A percentile compares a stretch with the other conserved stretches of the same genome.
phyloP scores from a whole-genome alignment of 768 basidiomycete species.

The Agaricus sinodeliciosus region DNA sequence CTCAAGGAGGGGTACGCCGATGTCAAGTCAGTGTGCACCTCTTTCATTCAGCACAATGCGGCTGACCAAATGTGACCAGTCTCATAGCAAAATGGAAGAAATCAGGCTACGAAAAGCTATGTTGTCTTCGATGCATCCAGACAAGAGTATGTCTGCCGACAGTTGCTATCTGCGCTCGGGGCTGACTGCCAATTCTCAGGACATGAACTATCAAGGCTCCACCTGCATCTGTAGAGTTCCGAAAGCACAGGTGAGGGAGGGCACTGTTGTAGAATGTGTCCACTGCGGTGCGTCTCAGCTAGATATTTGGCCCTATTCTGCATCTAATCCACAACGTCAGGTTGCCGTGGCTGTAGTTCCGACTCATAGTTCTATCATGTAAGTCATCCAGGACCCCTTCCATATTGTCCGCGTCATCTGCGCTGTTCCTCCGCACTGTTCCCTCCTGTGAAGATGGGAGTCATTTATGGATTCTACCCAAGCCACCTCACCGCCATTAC shows the following conservation, averaged over 20 bases:
- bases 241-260: constrained; percentile 84
- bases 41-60: not conserved
- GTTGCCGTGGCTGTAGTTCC: constrained; percentile 88
- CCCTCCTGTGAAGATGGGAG: too few species aligned
- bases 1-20: constrained; percentile 97
- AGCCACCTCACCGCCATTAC: too few species aligned
- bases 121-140: constrained; percentile 95
- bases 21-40: constrained; percentile 65
- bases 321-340: constrained; percentile 28
- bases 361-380: constrained; percentile 46
- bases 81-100: constrained; percentile 99
- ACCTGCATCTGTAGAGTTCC: constrained; percentile 98
- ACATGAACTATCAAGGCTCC: constrained; percentile 99
- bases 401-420: not conserved
- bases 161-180: not conserved
- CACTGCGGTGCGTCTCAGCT: constrained; percentile 75
- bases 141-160: constrained; percentile 51
- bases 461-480: too few species aligned
- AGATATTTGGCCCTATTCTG: too few species aligned
- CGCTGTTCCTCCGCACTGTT: too few species aligned
- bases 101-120: constrained; percentile 95
- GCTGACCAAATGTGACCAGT: constrained; percentile 32
- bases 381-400: not conserved
- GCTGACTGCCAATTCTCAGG: constrained; percentile 36
- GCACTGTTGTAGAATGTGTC: constrained; percentile 92